Evolutionary conservation across 2,329 filamentous ascomycete genomes (phyloP), one percentile per base, ranked within the genome.

Genomic region (Alternaria tenuissima): DNA sequence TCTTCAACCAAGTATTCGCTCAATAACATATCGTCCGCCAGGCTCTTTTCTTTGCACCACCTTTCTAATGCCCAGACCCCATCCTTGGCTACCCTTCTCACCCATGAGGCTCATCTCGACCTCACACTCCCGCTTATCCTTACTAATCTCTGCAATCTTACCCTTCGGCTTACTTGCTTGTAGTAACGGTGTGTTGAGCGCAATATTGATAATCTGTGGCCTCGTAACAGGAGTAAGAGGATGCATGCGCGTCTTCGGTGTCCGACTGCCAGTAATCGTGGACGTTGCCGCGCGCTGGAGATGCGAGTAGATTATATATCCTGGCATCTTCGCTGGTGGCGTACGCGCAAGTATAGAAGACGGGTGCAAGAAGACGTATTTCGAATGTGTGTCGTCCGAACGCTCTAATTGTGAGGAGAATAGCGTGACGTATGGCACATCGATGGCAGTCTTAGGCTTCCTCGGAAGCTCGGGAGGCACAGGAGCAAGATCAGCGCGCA

Each of bases 111-210:
- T 90, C 48, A 94, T 90, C 66, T 94, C 87, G 3, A 96, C 91
- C 87, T 91, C 96, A 69, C 91, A 93, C 78, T 95, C 90, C 49
- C 94, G 86, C 63, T 81, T 80, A 68, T 82, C 83, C 49, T 79
- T 76, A 0, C 81, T 73, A 65, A 86, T 81, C 14, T 80, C 80
- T 39, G 80, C 81, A 62, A 91, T 86, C 82, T 95, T 94, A 69
- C 95, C 95, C 74, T 97, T 89, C 1, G 95, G 94, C 81, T 98
- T 98, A 4, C 93, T 92, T 67, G 94, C 93, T 38, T 87, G 87
- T 22, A 98, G 78, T 55, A 99, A 81, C 49, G 93, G 92, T 12
- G 95, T 98, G 0, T 91, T 92, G 75, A 93, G 90, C 5, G 93
- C 92, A 55, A 98, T 83, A 1, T 87, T 88, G 4, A 91, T 87